Conservation (phyloP, 1,284 basidiomycete genomes). For the Athelia sp. region DNA sequence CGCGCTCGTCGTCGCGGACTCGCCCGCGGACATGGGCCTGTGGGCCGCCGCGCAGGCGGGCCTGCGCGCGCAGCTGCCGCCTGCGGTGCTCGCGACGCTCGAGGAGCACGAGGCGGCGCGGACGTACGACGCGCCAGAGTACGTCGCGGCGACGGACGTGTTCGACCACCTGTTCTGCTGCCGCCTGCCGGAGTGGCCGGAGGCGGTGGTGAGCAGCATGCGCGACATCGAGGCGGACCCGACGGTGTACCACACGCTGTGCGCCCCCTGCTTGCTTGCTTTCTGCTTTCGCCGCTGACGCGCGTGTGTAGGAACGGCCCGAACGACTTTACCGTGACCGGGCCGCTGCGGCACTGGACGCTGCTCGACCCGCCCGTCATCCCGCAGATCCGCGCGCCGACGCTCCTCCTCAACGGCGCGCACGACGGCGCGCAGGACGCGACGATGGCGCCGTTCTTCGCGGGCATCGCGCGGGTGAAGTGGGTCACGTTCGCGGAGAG, state of each 20-base stretch:
- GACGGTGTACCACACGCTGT: constrained; percentile 47
- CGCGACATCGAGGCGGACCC: constrained; percentile 32
- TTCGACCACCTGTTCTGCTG: constrained; percentile 44
- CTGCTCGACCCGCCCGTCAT: constrained; percentile 33
- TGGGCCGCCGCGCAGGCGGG: constrained; percentile 29
- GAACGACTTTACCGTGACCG: constrained; percentile 43
- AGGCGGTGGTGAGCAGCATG: constrained; percentile 21
- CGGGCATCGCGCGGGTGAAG: constrained; percentile 35
- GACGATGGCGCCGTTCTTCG: constrained; percentile 39
- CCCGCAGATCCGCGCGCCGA: constrained; percentile 40
- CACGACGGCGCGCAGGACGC: constrained; percentile 47
- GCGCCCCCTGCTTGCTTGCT: constrained; percentile 17
- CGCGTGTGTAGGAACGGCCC: constrained; percentile 40
- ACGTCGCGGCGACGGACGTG: constrained; percentile 34
- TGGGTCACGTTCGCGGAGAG: constrained; percentile 44
- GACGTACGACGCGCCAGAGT: constrained; percentile 40
- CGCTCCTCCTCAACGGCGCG: constrained; percentile 46
- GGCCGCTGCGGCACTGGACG: constrained; percentile 44
- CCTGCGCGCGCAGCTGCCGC: constrained; percentile 32
- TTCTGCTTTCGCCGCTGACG: background rate
- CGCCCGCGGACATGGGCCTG: constrained; percentile 34
- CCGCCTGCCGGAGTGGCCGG: constrained; percentile 39
- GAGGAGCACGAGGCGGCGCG: constrained; percentile 41
- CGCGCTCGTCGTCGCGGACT: constrained; percentile 33
- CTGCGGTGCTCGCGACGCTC: constrained; percentile 36